These are phyloP conservation scores for Cicer yamashitae DNA, from an alignment of 306 rosid species.

Conservation along the genomic window DNA sequence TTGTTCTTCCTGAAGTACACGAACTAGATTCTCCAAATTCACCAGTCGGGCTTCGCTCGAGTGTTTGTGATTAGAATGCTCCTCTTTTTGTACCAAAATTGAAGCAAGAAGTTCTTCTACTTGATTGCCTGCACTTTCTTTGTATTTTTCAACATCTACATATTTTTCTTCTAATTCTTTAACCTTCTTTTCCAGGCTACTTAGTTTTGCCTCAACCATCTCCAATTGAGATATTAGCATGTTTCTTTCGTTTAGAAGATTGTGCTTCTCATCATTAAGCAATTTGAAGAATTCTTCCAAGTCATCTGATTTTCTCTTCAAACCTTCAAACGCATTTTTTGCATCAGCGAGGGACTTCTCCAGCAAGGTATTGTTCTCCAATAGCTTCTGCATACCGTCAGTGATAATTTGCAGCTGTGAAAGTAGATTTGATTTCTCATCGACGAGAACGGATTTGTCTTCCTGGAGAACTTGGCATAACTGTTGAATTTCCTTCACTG, in stretches of 20 bases:
- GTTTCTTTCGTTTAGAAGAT: constrained; percentile 78
- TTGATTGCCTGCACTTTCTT: constrained; percentile 58
- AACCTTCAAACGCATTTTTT: constrained; percentile 73
- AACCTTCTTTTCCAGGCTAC: constrained; percentile 69
- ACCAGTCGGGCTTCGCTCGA: constrained; percentile 66
- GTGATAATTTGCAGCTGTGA: constrained; percentile 78
- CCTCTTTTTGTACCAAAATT: constrained; percentile 64
- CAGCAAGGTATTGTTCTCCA: constrained; percentile 72
- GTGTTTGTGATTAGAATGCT: constrained; percentile 63
- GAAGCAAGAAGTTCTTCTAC: constrained; percentile 73
- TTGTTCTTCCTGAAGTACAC: constrained; percentile 65
- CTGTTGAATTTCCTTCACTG: constrained; percentile 63
- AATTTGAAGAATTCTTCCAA: constrained; percentile 74
- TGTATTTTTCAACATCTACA: constrained; percentile 70
- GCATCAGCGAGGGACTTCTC: constrained; percentile 81
- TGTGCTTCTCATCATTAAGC: constrained; percentile 70
- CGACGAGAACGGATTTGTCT: constrained; percentile 69
- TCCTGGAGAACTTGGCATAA: constrained; percentile 69
- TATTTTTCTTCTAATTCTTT: constrained; percentile 70
- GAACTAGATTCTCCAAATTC: constrained; percentile 68
- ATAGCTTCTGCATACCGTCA: constrained; percentile 77
- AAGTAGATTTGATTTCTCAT: constrained; percentile 73
- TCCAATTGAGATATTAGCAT: constrained; percentile 65
- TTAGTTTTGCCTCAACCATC: constrained; percentile 66
- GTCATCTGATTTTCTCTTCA: constrained; percentile 69